Conservation (phyloP, 257 asterid genomes). For the Nicotiana attenuata region DNA sequence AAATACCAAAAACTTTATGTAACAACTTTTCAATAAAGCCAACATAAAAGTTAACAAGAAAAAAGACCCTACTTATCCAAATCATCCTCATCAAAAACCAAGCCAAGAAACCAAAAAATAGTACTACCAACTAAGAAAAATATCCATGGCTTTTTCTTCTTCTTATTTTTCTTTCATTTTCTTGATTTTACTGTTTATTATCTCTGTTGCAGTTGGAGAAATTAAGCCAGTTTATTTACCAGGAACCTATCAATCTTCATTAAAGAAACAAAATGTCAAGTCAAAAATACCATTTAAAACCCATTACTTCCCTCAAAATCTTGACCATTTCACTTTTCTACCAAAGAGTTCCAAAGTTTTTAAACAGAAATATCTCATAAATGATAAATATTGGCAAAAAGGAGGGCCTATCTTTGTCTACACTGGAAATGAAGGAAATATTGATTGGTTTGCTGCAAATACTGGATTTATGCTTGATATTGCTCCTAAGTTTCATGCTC, state of each 20-base stretch:
- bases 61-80: neutral
- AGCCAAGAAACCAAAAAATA: neutral
- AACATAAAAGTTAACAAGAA: neutral
- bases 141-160: constrained; percentile 21
- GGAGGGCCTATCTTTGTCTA: constrained; percentile 69
- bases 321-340: constrained; percentile 68
- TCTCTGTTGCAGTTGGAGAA: constrained; percentile 21
- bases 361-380: constrained; percentile 65
- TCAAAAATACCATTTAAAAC: constrained; percentile 43
- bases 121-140: neutral
- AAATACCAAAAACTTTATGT: neutral
- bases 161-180: constrained; percentile 22
- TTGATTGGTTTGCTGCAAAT: constrained; percentile 76
- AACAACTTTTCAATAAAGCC: constrained; percentile 5
- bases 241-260: constrained; percentile 38
- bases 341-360: constrained; percentile 52
- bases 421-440: constrained; percentile 80
- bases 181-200: constrained; percentile 20
- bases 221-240: constrained; percentile 42
- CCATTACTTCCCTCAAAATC: constrained; percentile 57
- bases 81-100: neutral
- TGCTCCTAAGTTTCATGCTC: constrained; percentile 65
- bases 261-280: constrained; percentile 28
- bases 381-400: constrained; percentile 47
- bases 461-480: constrained; percentile 75